phyloP scores from a whole-genome alignment of 768 basidiomycete species.

The Russula brevipes region DNA sequence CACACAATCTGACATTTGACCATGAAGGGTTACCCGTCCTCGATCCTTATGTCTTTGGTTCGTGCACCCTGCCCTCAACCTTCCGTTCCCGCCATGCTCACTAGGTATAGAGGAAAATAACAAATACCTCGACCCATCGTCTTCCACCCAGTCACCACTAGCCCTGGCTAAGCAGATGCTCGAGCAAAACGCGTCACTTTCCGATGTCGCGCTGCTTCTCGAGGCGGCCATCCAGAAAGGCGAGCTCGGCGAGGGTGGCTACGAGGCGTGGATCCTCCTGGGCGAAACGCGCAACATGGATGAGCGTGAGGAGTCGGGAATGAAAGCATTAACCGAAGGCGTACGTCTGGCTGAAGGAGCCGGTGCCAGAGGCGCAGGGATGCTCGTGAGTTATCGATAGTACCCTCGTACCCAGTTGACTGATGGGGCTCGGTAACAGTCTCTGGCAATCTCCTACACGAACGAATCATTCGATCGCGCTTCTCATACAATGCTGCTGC shows the following conservation, averaged over 20 bases:
- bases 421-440: conserved; percentile 43
- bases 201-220: conserved; percentile 79
- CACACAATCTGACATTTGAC: conserved; percentile 48
- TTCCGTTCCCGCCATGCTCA: conserved; percentile 6
- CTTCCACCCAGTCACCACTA: conserved; percentile 47
- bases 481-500: conserved; percentile 78
- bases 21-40: conserved; percentile 73
- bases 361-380: conserved; percentile 62
- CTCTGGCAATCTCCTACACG: conserved; percentile 91
- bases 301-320: conserved; percentile 76
- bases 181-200: conserved; percentile 75
- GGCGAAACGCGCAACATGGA: conserved; percentile 90
- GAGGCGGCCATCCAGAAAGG: conserved; percentile 88
- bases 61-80: conserved; percentile 26
- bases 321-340: conserved; percentile 74
- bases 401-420: not conserved
- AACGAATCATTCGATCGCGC: conserved; percentile 90
- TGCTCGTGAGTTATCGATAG: conserved; percentile 51
- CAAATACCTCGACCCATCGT: conserved; percentile 54
- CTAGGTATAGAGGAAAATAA: conserved; percentile 59
- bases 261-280: conserved; percentile 88
- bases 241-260: conserved; percentile 74
- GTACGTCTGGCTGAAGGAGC: conserved; percentile 59
- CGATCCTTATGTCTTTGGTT: conserved; percentile 73
- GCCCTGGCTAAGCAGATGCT: conserved; percentile 72